These are phyloP conservation scores for Colletotrichum sp. DNA, from an alignment of 2,329 filamentous ascomycete species.

Conservation along the genomic window DNA sequence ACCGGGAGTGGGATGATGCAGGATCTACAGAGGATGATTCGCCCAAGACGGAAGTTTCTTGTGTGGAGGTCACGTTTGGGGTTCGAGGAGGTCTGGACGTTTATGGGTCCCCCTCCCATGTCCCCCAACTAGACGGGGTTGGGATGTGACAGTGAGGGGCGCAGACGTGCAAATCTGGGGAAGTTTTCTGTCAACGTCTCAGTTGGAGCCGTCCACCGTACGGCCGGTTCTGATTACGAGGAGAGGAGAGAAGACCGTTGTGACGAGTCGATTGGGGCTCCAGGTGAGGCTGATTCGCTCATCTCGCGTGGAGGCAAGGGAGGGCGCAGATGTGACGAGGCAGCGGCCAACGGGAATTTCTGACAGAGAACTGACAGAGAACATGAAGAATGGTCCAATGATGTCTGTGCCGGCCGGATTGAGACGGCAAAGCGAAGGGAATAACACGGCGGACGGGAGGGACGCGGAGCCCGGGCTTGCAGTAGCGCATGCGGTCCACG, in stretches of 20 bases:
- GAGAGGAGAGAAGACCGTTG: not conserved
- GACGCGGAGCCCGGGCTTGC: not conserved
- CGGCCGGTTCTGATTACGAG: not conserved
- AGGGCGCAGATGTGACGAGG: not conserved
- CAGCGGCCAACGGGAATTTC: not conserved
- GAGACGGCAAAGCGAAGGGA: not conserved
- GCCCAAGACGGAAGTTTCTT: not conserved
- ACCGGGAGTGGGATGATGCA: not conserved
- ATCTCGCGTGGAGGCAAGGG: not conserved
- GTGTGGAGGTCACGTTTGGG: not conserved
- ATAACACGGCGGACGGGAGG: not conserved
- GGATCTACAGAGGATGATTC: slow-evolving; percentile 1
- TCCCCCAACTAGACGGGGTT: not conserved
- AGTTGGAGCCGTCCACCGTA: not conserved
- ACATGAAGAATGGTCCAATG: not conserved
- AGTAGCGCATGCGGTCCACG: not conserved
- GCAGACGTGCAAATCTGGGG: not conserved
- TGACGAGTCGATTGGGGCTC: not conserved
- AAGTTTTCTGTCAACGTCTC: not conserved
- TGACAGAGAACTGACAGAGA: not conserved
- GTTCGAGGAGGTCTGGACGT: not conserved
- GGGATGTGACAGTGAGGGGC: not conserved
- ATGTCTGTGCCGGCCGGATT: not conserved
- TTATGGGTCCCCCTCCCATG: not conserved
- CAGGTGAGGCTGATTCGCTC: not conserved